A percentile compares a stretch with the other conserved stretches of the same genome.
Conservation (phyloP, 1,139 yeast species). For the Kurtzmaniella quercitrusa region DNA sequence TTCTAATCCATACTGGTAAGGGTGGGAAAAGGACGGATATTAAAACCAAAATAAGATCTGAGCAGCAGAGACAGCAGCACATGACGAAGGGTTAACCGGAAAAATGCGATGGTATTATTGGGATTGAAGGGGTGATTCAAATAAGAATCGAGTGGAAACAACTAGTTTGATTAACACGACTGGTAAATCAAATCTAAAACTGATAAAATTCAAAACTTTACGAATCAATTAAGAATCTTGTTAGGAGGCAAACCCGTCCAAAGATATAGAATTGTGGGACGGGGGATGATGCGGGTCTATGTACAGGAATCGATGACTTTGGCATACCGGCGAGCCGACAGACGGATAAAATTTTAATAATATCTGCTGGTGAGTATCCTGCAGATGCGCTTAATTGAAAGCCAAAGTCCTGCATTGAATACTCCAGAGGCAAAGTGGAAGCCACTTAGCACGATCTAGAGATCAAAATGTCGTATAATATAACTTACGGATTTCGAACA, state of each 20-base stretch:
- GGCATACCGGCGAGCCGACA: too few relatives aligned
- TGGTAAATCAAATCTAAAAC: too few relatives aligned
- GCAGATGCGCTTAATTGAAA: not conserved
- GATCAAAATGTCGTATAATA: slow-evolving; percentile 5
- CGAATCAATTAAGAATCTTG: too few relatives aligned
- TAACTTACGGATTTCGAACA: slow-evolving; percentile 3
- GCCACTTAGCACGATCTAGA: not conserved
- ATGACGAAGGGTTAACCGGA: not conserved
- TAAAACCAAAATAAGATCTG: slow-evolving; percentile 55
- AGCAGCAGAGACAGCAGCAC: slow-evolving; percentile 21
- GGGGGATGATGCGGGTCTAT: not conserved
- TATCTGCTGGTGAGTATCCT: not conserved
- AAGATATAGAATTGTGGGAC: not conserved
- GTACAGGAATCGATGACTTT: not conserved
- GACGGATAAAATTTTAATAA: not conserved
- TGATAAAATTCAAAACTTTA: too few relatives aligned
- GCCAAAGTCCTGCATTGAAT: not conserved
- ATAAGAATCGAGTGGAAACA: too few relatives aligned
- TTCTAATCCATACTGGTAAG: slow-evolving; percentile 64
- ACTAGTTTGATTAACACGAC: too few relatives aligned
- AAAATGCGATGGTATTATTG: too few relatives aligned
- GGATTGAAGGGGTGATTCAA: not conserved
- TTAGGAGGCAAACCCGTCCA: not conserved
- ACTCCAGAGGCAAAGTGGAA: not conserved
- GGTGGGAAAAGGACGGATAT: slow-evolving; percentile 68